These are phyloP conservation scores for Hydrangea macrophylla DNA, from an alignment of 148 eudicot species.

Conservation along the genomic window DNA sequence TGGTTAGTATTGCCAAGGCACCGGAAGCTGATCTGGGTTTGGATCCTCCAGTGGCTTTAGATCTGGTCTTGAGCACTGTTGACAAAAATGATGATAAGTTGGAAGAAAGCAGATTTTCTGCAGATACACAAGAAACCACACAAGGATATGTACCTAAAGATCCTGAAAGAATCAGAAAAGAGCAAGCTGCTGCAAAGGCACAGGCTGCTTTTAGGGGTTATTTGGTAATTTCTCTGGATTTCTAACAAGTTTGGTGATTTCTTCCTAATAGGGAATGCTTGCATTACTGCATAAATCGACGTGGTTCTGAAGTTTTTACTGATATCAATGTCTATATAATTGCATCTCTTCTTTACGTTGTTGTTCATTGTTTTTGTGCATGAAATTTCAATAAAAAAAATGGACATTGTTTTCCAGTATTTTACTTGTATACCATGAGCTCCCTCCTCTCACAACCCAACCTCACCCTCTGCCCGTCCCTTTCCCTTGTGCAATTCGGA, in stretches of 20 bases:
- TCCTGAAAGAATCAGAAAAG: slow-evolving; percentile 32
- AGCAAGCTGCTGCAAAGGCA: slow-evolving; percentile 46
- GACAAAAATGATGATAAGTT: slow-evolving; percentile 22
- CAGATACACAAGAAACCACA: slow-evolving; percentile 20
- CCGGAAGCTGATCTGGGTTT: slow-evolving; percentile 22
- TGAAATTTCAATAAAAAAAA: too few species aligned
- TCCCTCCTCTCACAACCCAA: too few species aligned
- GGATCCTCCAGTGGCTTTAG: slow-evolving; percentile 30
- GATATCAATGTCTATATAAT: background rate
- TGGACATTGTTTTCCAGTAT: too few species aligned
- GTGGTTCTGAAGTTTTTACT: background rate
- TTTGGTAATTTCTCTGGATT: slow-evolving; percentile 35
- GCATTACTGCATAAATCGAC: too few species aligned
- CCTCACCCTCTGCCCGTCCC: too few species aligned
- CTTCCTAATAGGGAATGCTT: too few species aligned
- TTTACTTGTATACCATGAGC: too few species aligned
- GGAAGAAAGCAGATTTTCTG: slow-evolving; percentile 24
- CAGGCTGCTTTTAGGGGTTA: slow-evolving; percentile 65
- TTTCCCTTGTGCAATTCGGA: too few species aligned
- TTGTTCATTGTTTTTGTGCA: background rate
- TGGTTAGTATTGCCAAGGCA: slow-evolving; percentile 32
- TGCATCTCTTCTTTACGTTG: background rate
- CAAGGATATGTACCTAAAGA: slow-evolving; percentile 26
- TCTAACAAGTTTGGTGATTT: background rate
- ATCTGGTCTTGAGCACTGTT: slow-evolving; percentile 17